Conservation (phyloP, 2,329 filamentous ascomycete genomes). For the Madurella mycetomatis region DNA sequence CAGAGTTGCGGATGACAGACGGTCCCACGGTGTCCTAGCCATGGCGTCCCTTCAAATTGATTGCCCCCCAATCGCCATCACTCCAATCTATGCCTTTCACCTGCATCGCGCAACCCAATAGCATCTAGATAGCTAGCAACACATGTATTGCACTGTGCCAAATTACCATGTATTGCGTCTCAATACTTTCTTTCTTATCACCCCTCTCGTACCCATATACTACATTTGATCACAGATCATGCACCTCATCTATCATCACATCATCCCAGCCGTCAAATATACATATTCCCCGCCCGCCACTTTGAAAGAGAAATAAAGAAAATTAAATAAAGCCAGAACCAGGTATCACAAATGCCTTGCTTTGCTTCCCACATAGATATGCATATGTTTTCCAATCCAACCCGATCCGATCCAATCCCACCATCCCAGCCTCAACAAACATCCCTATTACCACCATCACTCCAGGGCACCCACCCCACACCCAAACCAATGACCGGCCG, state of each 20-base stretch:
- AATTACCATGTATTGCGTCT: not conserved
- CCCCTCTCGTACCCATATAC: not conserved
- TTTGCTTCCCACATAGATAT: not conserved
- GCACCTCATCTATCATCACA: not conserved
- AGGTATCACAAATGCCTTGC: conserved; percentile 4
- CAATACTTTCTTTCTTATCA: not conserved
- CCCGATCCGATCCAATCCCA: too few species aligned
- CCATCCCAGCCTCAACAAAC: not conserved
- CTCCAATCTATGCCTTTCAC: too few species aligned
- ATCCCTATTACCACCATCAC: not conserved
- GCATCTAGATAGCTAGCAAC: too few species aligned
- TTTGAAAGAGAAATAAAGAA: not conserved
- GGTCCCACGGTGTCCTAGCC: too few species aligned
- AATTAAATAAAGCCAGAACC: too few species aligned
- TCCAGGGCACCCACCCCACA: conserved; percentile 15
- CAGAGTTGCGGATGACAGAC: too few species aligned
- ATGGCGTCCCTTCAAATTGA: too few species aligned
- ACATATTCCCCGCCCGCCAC: not conserved
- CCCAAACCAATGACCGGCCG: not conserved
- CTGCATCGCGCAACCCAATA: too few species aligned
- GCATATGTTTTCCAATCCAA: not conserved
- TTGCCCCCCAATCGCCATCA: too few species aligned
- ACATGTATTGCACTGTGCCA: too few species aligned
- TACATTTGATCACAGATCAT: conserved; percentile 4
- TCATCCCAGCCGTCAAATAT: not conserved